phyloP scores from a whole-genome alignment of 1,284 basidiomycete genomes.

The Ustilago crameri region DNA sequence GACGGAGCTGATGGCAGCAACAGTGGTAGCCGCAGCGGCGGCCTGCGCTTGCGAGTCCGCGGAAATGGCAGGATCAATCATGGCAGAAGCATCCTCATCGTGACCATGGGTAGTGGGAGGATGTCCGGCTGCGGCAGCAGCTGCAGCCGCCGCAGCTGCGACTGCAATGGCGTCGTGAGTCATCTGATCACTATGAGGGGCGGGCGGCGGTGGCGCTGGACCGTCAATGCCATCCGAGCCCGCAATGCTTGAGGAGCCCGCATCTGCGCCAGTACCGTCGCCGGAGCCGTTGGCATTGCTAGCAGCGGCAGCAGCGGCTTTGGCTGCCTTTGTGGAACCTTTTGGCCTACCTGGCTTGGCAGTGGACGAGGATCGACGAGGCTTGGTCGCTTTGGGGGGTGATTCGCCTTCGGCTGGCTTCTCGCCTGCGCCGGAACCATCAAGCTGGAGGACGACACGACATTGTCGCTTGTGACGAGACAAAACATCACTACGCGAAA shows the following conservation, averaged over 20 bases:
- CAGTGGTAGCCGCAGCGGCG: constrained; percentile 44
- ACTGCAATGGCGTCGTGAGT: constrained; percentile 41
- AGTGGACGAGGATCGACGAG: constrained; percentile 41
- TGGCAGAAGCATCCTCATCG: constrained; percentile 36
- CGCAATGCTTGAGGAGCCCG: neutral
- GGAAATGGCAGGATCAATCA: constrained; percentile 51
- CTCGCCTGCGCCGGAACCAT: constrained; percentile 43
- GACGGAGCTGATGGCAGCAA: constrained; percentile 48
- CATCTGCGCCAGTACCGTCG: constrained; percentile 16
- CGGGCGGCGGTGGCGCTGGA: constrained; percentile 38
- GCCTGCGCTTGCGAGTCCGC: constrained; percentile 50
- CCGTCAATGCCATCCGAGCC: constrained; percentile 16
- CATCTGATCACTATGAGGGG: constrained; percentile 36
- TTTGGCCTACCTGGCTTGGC: constrained; percentile 51
- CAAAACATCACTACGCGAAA: constrained; percentile 65
- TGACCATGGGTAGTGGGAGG: constrained; percentile 20
- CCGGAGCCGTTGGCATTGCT: constrained; percentile 13
- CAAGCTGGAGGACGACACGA: constrained; percentile 52
- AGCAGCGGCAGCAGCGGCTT: constrained; percentile 38
- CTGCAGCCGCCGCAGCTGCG: constrained; percentile 35
- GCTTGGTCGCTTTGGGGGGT: constrained; percentile 42
- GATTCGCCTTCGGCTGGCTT: constrained; percentile 37
- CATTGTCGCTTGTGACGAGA: constrained; percentile 66
- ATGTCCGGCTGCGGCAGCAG: constrained; percentile 35
- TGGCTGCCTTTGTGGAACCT: constrained; percentile 50